Evolutionary conservation across 495 filamentous ascomycete genomes (phyloP).

Genomic region (Astrocystis sublimbata): DNA sequence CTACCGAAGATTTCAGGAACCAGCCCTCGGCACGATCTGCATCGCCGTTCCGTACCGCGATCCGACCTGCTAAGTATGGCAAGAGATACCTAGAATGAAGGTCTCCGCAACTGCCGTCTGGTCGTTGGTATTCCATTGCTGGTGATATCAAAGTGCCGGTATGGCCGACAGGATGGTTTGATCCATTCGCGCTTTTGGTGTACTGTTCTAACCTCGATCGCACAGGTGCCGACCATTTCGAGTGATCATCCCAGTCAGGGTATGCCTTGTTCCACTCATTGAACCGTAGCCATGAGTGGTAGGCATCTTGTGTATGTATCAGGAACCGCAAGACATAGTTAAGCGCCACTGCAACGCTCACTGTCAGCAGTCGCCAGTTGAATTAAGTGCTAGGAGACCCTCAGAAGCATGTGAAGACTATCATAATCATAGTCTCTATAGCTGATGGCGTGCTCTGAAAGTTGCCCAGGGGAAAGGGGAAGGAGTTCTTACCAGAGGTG

Average conservation of each 20-base stretch:
- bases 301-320: slow-evolving; percentile 17
- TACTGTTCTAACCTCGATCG: not conserved
- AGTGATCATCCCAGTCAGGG: slow-evolving; percentile 12
- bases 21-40: slow-evolving; percentile 15
- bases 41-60: slow-evolving; percentile 16
- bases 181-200: not conserved
- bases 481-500: too few relatives aligned
- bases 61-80: slow-evolving; percentile 16
- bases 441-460: too few relatives aligned
- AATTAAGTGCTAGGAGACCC: too few relatives aligned
- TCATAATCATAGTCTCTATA: too few relatives aligned
- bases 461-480: too few relatives aligned
- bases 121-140: slow-evolving; percentile 9
- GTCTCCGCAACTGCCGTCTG: not conserved
- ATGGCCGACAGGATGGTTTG: not conserved
- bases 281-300: slow-evolving; percentile 11
- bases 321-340: slow-evolving; percentile 15
- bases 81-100: slow-evolving; percentile 5
- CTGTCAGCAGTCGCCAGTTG: too few relatives aligned
- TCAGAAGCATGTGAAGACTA: too few relatives aligned
- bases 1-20: slow-evolving; percentile 12
- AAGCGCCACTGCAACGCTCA: too few relatives aligned
- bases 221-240: slow-evolving; percentile 4
- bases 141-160: not conserved
- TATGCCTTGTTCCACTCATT: slow-evolving; percentile 4